These are phyloP conservation scores for Tritrichomonas foetus DNA, from an alignment of 208 protist species.

Conservation along the genomic window DNA sequence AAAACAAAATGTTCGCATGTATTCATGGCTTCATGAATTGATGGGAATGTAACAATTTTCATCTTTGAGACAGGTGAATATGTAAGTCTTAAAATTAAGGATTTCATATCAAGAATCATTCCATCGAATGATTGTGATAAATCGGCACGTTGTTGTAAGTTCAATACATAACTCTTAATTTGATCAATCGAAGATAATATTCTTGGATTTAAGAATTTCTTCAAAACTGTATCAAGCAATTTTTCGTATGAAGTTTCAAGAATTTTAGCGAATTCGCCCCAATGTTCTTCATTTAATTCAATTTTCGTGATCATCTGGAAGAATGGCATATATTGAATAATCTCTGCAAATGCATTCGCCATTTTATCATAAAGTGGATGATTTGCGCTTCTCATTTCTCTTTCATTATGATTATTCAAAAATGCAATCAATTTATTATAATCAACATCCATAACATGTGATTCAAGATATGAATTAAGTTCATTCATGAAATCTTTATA, in stretches of 20 bases:
- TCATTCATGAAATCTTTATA: slow-evolving; percentile 23
- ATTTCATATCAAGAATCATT: not conserved
- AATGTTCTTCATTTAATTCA: not conserved
- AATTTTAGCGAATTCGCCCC: not conserved
- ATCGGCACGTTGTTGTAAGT: not conserved
- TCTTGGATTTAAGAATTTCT: not conserved
- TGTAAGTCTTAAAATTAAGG: not conserved
- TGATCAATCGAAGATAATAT: not conserved
- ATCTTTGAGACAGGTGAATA: not conserved
- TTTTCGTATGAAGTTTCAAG: not conserved
- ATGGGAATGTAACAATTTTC: not conserved
- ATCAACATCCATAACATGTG: not conserved
- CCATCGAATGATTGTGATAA: not conserved
- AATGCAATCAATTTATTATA: not conserved
- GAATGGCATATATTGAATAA: not conserved
- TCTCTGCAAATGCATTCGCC: not conserved
- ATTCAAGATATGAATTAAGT: not conserved
- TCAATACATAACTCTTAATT: not conserved
- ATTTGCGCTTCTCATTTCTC: not conserved
- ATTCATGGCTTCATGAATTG: not conserved
- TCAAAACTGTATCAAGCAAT: not conserved
- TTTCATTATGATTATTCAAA: not conserved
- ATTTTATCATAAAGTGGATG: not conserved
- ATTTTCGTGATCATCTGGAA: not conserved
- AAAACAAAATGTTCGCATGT: not conserved